Conservation (phyloP, 2,329 filamentous ascomycete genomes). For the Grosmannia penicillata region DNA sequence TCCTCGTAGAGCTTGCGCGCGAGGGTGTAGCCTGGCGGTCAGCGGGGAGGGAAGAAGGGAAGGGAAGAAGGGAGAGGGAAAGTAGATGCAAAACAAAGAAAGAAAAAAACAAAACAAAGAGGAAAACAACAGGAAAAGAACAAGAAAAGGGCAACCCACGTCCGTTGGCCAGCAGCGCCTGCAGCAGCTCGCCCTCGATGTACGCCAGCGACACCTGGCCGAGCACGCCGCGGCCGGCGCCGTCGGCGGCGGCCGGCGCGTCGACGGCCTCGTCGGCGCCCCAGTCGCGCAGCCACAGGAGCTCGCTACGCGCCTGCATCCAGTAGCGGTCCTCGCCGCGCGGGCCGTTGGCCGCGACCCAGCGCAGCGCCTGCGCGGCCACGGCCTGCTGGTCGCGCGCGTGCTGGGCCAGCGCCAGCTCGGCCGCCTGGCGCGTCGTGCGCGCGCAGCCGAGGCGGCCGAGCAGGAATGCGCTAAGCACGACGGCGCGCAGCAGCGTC, state of each 20-base stretch:
- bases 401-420: constrained; percentile 49
- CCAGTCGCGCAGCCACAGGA: constrained; percentile 65
- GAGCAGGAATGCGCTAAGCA: constrained; percentile 44
- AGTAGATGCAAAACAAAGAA: too few species aligned
- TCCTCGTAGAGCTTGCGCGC: constrained; percentile 48
- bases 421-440: constrained; percentile 39
- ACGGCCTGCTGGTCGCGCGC: constrained; percentile 48
- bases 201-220: constrained; percentile 44
- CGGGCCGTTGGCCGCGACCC: constrained; percentile 30
- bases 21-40: constrained; percentile 39
- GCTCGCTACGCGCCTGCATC: constrained; percentile 43
- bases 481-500: constrained; percentile 45
- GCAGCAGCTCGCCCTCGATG: constrained; percentile 59
- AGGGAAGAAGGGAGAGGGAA: too few species aligned
- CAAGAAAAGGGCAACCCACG: constrained; percentile 39
- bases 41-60: neutral
- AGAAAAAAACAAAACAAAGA: too few species aligned
- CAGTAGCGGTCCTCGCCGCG: constrained; percentile 51
- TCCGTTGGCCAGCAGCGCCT: constrained; percentile 45
- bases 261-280: constrained; percentile 32
- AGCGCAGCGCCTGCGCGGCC: constrained; percentile 42
- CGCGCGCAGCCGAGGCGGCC: constrained; percentile 27
- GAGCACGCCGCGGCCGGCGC: constrained; percentile 31
- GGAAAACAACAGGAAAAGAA: too few species aligned
- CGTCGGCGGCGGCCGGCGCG: neutral